Conservation (phyloP, 495 filamentous ascomycete genomes). For the Daldinia loculata region DNA sequence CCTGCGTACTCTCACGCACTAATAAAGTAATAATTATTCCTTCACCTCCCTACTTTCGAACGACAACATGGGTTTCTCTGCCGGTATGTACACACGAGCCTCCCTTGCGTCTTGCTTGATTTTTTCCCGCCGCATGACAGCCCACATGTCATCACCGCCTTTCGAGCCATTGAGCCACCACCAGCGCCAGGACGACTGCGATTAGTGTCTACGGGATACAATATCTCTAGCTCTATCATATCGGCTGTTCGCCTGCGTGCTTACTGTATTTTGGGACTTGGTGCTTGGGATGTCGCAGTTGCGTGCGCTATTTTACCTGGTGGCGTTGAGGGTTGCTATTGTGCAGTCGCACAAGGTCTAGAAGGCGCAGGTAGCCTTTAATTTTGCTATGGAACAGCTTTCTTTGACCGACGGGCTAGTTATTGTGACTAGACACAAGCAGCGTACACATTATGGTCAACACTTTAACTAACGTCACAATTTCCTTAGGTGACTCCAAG, state of each 20-base stretch:
- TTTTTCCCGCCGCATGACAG: conserved; percentile 19
- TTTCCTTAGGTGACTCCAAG: conserved; percentile 79
- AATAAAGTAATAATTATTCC: conserved; percentile 31
- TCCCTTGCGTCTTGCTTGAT: conserved; percentile 22
- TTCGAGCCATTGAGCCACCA: conserved; percentile 44
- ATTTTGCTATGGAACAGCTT: not conserved
- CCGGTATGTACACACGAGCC: conserved; percentile 51
- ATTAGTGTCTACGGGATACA: conserved; percentile 24
- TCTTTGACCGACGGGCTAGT: not conserved
- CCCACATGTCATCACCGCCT: conserved; percentile 26
- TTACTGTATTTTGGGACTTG: conserved; percentile 14
- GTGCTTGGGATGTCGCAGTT: conserved; percentile 1
- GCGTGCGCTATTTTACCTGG: conserved; percentile 53
- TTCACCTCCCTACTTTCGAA: conserved; percentile 20
- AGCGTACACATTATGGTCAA: not conserved
- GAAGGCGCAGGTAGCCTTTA: not conserved
- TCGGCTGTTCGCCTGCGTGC: not conserved
- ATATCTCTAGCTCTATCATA: conserved; percentile 24
- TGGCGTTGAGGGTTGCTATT: not conserved
- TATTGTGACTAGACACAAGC: not conserved
- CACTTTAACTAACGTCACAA: conserved; percentile 46
- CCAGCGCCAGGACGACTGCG: conserved; percentile 23
- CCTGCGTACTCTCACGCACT: conserved; percentile 18
- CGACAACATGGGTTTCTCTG: conserved; percentile 56
- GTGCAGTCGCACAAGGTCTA: conserved; percentile 1